A percentile compares a stretch with the other conserved stretches of the same genome.
Evolutionary conservation across 352 stramenopile species (phyloP).

Genomic region (Globisporangium polare): DNA sequence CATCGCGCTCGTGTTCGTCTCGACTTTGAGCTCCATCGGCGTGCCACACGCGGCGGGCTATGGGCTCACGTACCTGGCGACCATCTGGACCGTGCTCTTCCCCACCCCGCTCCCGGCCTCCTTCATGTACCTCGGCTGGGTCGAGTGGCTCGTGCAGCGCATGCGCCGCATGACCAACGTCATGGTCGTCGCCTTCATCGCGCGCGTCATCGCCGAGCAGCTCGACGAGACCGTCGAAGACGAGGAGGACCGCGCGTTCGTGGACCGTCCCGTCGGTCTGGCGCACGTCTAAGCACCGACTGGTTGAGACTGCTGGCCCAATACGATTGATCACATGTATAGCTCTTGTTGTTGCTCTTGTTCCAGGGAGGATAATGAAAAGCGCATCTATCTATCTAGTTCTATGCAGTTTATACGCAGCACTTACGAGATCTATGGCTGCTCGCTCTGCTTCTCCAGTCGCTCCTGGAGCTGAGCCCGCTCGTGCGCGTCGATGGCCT

Average conservation of each 20-base stretch:
- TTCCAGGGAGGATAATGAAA: neutral
- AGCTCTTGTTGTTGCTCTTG: neutral
- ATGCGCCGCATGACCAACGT: conserved; percentile 61
- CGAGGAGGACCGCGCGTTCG: conserved; percentile 49
- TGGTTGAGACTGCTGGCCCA: neutral
- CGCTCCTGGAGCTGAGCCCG: conserved; percentile 6
- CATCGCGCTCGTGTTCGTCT: conserved; percentile 39
- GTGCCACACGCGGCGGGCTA: conserved; percentile 31
- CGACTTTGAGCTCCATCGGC: conserved; percentile 49
- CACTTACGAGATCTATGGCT: conserved; percentile 7
- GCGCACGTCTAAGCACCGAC: conserved; percentile 14
- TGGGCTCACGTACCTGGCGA: conserved; percentile 46
- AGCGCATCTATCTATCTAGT: neutral
- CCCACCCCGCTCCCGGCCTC: conserved; percentile 27
- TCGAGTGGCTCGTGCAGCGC: conserved; percentile 55
- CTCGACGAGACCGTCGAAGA: conserved; percentile 69
- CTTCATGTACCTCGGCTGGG: conserved; percentile 36
- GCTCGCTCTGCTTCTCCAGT: neutral
- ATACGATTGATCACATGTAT: neutral
- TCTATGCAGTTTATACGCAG: neutral
- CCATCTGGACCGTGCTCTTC: conserved; percentile 53
- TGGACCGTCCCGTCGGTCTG: conserved; percentile 33
- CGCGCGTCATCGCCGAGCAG: conserved; percentile 63
- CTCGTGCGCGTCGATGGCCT: conserved; percentile 48
- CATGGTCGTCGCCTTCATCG: conserved; percentile 59